A percentile compares a stretch with the other conserved stretches of the same genome.
phyloP scores from a whole-genome alignment of 2,329 filamentous ascomycete species.

The Rachicladosporium sp. region DNA sequence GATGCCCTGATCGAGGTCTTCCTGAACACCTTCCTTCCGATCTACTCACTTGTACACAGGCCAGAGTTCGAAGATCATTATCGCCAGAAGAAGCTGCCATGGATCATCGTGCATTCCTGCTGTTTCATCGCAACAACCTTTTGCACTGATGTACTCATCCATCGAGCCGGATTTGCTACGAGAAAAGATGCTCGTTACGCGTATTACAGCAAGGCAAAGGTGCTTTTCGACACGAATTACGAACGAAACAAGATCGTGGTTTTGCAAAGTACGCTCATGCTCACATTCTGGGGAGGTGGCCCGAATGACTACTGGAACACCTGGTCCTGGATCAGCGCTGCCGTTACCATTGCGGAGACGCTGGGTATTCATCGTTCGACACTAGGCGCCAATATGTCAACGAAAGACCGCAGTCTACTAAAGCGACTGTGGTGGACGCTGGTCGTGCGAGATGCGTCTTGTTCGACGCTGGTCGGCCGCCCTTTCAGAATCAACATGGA shows the following conservation, averaged over 20 bases:
- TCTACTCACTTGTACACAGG: conserved; percentile 2
- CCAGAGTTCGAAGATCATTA: conserved; percentile 2
- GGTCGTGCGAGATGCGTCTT: conserved; percentile 11
- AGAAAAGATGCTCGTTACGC: conserved; percentile 1
- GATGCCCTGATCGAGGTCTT: conserved; percentile 1
- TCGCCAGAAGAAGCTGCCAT: neutral
- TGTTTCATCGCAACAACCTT: conserved; percentile 2
- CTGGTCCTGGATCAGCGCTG: conserved; percentile 11
- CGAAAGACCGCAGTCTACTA: conserved; percentile 10
- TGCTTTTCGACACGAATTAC: conserved; percentile 11
- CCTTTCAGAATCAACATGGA: conserved; percentile 13
- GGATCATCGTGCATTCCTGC: conserved; percentile 2
- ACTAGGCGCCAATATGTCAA: conserved; percentile 6
- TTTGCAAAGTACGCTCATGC: conserved; percentile 10
- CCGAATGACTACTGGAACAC: conserved; percentile 13
- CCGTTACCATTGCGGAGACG: conserved; percentile 13
- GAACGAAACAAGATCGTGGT: conserved; percentile 13
- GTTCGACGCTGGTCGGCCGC: conserved; percentile 10
- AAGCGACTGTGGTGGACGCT: conserved; percentile 14
- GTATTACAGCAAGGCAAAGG: conserved; percentile 9
- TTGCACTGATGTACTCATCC: conserved; percentile 3
- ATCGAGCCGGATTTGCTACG: neutral
- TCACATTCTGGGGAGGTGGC: conserved; percentile 11
- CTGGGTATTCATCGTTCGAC: conserved; percentile 13
- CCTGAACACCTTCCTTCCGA: conserved; percentile 2